Evolutionary conservation across 306 rosid genomes (phyloP).

Genomic region (Rosa chinensis): DNA sequence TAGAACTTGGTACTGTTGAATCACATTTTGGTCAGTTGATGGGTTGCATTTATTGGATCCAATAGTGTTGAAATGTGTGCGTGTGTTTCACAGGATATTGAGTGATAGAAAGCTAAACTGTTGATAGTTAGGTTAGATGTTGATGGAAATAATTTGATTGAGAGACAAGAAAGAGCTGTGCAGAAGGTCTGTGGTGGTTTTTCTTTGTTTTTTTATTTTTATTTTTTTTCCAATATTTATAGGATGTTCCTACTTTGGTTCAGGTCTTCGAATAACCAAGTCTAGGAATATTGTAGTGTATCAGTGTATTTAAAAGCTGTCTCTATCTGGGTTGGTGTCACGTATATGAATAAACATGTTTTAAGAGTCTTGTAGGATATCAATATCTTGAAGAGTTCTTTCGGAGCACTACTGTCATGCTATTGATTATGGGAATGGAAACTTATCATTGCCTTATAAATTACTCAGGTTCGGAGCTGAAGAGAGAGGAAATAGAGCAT

Average conservation of each 20-base stretch:
- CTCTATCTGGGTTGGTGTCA: not conserved
- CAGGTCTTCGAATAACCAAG: not conserved
- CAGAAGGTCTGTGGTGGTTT: not conserved
- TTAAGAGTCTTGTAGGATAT: not conserved
- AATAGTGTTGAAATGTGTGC: not conserved
- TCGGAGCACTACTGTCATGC: conserved; percentile 18
- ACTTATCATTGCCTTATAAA: conserved; percentile 28
- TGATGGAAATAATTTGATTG: not conserved
- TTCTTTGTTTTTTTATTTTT: not conserved
- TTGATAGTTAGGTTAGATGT: not conserved
- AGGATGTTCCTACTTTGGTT: not conserved
- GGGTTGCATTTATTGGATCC: not conserved
- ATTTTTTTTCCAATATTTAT: not conserved
- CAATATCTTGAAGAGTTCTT: not conserved
- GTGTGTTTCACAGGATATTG: not conserved
- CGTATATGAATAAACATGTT: not conserved
- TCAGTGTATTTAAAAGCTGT: not conserved
- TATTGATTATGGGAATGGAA: not conserved
- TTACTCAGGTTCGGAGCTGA: conserved; percentile 66
- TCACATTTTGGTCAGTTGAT: not conserved
- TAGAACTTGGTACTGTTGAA: not conserved
- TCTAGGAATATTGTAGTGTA: not conserved
- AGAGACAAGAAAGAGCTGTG: not conserved
- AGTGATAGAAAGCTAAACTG: not conserved
- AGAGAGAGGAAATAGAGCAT: conserved; percentile 81